Conservation (phyloP, 2,329 filamentous ascomycete genomes). For the Xylaria hypoxylon region DNA sequence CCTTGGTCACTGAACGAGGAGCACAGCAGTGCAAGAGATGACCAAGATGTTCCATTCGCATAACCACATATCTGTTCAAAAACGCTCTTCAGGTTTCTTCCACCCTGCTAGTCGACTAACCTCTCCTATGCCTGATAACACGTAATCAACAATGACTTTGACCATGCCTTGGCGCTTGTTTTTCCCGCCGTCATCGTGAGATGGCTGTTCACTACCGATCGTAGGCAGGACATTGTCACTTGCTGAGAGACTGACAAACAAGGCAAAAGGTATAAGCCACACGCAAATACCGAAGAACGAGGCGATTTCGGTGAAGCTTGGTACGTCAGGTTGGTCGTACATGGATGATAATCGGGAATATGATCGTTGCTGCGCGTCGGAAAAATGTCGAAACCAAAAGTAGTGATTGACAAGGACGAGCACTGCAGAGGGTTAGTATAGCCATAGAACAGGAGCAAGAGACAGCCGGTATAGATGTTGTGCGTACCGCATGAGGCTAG, state of each 20-base stretch:
- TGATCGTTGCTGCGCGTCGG: conserved; percentile 67
- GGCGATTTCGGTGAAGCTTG: conserved; percentile 92
- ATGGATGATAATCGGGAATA: conserved; percentile 69
- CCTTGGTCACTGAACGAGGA: not conserved
- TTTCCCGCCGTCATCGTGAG: conserved; percentile 60
- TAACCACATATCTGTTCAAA: conserved; percentile 45
- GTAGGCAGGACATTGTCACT: conserved; percentile 95
- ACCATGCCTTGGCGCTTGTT: conserved; percentile 72
- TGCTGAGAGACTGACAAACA: conserved; percentile 94
- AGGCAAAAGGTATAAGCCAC: conserved; percentile 93
- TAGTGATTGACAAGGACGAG: conserved; percentile 93
- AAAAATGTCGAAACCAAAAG: conserved; percentile 96
- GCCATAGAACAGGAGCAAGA: not conserved
- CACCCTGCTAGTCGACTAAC: conserved; percentile 55
- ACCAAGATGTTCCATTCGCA: conserved; percentile 19
- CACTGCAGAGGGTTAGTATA: conserved; percentile 59
- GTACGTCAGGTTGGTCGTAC: conserved; percentile 73
- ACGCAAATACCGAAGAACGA: conserved; percentile 97
- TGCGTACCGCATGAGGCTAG: conserved; percentile 80
- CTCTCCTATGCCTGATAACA: conserved; percentile 64
- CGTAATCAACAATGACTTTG: conserved; percentile 72
- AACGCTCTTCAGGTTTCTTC: conserved; percentile 56
- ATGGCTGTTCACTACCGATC: conserved; percentile 80
- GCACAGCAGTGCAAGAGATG: conserved; percentile 28
- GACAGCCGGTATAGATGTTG: not conserved